These are phyloP conservation scores for Moricandia arvensis DNA, from an alignment of 345 rosid genomes.

Conservation along the genomic window DNA sequence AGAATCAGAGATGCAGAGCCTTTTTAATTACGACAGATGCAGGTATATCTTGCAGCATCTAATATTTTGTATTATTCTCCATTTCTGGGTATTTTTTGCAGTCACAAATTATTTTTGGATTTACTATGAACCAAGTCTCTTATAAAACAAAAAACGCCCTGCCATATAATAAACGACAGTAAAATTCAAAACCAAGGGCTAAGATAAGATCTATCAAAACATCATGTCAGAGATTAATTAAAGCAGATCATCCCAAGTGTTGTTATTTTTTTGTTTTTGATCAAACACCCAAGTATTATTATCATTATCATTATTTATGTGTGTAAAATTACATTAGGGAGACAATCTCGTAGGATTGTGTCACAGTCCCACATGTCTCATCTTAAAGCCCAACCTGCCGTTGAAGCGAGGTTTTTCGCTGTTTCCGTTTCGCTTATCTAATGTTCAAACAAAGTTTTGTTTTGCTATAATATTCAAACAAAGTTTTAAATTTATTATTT, in stretches of 20 bases:
- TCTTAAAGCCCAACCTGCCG: constrained; percentile 41
- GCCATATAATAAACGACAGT: constrained; percentile 36
- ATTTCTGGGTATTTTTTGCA: constrained; percentile 24
- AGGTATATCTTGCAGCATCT: constrained; percentile 29
- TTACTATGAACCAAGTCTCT: constrained; percentile 28
- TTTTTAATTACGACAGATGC: constrained; percentile 8
- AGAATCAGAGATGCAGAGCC: not conserved
- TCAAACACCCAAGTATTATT: not conserved
- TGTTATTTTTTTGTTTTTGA: not conserved
- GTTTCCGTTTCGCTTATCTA: constrained; percentile 15
- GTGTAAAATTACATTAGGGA: constrained; percentile 16
- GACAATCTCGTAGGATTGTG: constrained; percentile 30
- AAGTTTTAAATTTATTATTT: not conserved
- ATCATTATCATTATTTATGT: not conserved
- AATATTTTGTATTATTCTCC: constrained; percentile 25
- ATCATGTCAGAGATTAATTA: constrained; percentile 19
- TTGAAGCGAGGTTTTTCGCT: constrained; percentile 46
- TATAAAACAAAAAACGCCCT: constrained; percentile 23
- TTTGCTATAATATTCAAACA: constrained; percentile 11
- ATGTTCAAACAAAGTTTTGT: constrained; percentile 9
- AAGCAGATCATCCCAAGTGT: constrained; percentile 7
- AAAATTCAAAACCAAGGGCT: constrained; percentile 47
- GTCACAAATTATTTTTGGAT: constrained; percentile 35
- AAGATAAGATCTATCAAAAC: constrained; percentile 34
- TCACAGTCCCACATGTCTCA: constrained; percentile 40